These are phyloP conservation scores for Candida khao-thaluensis DNA, from an alignment of 805 yeast species.

Conservation along the genomic window DNA sequence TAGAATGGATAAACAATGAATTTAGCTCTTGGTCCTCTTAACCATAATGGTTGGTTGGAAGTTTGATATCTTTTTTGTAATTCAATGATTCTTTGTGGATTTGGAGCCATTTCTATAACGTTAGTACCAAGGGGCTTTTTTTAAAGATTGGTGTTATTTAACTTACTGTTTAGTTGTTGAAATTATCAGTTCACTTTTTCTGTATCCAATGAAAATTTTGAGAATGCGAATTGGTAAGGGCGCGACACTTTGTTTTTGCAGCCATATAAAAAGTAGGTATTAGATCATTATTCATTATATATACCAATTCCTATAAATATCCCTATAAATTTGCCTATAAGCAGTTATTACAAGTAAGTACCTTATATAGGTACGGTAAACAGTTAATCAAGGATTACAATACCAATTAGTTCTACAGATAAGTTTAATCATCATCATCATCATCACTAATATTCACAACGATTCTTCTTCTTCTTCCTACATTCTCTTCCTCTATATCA, in stretches of 20 bases:
- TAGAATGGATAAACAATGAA: slow-evolving; percentile 74
- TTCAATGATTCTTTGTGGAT: slow-evolving; percentile 48
- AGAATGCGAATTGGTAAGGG: slow-evolving; percentile 5
- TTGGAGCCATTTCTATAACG: slow-evolving; percentile 26
- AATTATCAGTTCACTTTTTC: slow-evolving; percentile 19
- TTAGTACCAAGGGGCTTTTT: background rate
- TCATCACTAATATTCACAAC: background rate
- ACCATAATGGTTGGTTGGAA: slow-evolving; percentile 44
- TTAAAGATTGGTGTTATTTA: background rate
- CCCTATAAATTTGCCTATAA: no score
- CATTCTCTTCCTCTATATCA: slow-evolving; percentile 11
- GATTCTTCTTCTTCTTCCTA: slow-evolving; percentile 11
- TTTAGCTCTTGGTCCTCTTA: slow-evolving; percentile 54
- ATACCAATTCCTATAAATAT: no score
- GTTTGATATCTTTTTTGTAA: slow-evolving; percentile 46
- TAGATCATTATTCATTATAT: no score
- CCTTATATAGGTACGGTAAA: no score
- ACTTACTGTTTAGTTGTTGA: slow-evolving; percentile 9
- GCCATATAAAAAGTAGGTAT: no score
- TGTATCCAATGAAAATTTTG: slow-evolving; percentile 14
- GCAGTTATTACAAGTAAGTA: no score
- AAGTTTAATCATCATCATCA: no score
- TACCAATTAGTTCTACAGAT: no score
- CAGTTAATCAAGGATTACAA: no score
- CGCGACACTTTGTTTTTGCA: background rate